A percentile compares a stretch with the other conserved stretches of the same genome.
Conservation (phyloP, 441 rosid species). For the Adansonia madagascariensis region DNA sequence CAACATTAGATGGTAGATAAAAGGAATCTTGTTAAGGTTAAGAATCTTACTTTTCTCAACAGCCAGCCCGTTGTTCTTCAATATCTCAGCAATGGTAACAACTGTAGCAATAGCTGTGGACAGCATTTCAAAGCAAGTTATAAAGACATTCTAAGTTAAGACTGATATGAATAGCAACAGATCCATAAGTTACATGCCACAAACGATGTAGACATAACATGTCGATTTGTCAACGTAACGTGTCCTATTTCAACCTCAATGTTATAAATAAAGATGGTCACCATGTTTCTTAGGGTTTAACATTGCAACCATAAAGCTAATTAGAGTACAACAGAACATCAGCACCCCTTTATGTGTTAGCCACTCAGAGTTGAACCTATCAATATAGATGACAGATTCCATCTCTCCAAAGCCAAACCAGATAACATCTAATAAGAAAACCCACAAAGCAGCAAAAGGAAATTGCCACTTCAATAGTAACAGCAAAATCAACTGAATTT, state of each 20-base stretch:
- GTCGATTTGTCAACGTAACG: background rate
- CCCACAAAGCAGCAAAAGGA: background rate
- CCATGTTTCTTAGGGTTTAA: background rate
- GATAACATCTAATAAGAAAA: background rate
- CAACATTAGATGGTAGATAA: constrained; percentile 7
- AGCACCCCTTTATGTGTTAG: background rate
- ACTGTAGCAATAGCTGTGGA: constrained; percentile 70
- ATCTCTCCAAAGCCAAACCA: too few relatives aligned
- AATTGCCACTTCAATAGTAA: background rate
- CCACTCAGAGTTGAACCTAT: background rate
- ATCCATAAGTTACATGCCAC: background rate
- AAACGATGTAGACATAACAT: background rate
- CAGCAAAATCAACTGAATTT: background rate
- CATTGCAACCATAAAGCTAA: background rate
- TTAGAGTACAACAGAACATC: background rate
- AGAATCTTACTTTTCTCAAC: constrained; percentile 69
- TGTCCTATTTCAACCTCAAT: background rate
- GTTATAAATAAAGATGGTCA: background rate
- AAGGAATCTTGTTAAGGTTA: background rate
- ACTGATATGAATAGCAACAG: background rate
- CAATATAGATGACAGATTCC: too few relatives aligned
- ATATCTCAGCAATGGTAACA: constrained; percentile 74
- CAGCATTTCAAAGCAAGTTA: background rate
- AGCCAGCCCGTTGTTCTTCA: constrained; percentile 77
- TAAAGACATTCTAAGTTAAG: background rate